Conservation (phyloP, 441 rosid genomes). For the Arabidopsis lyrata region DNA sequence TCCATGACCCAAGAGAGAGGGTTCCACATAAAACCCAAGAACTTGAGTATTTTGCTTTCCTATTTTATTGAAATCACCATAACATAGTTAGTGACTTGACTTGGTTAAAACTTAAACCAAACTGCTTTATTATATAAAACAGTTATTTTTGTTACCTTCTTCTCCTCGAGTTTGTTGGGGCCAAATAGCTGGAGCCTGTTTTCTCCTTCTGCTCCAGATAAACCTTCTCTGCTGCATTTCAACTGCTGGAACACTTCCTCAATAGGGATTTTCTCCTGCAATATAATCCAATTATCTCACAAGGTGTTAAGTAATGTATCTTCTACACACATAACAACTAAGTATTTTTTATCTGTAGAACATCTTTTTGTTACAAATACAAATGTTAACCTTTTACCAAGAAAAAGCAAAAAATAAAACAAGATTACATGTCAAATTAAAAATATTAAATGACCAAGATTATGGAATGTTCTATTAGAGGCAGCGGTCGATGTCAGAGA, state of each 20-base stretch:
- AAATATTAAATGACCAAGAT: too few relatives aligned
- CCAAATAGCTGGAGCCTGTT: constrained; percentile 60
- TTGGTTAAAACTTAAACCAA: not conserved
- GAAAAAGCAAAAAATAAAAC: too few relatives aligned
- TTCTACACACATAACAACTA: not conserved
- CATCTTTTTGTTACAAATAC: too few relatives aligned
- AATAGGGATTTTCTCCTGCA: constrained; percentile 62
- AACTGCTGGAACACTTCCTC: constrained; percentile 65
- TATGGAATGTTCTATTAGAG: not conserved
- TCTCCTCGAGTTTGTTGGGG: constrained; percentile 63
- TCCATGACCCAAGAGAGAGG: constrained; percentile 99
- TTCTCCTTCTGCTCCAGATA: constrained; percentile 54
- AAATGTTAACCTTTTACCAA: too few relatives aligned
- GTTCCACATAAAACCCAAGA: constrained; percentile 97
- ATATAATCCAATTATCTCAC: not conserved
- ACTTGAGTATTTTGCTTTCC: constrained; percentile 95
- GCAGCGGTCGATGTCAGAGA: not conserved
- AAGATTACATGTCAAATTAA: too few relatives aligned
- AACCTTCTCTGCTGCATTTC: constrained; percentile 60
- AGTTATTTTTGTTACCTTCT: constrained; percentile 43
- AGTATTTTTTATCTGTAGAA: too few relatives aligned
- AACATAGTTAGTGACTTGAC: not conserved
- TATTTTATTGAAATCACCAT: constrained; percentile 29
- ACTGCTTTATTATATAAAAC: not conserved
- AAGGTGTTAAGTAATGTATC: not conserved